These are phyloP conservation scores for Globisporangium orthogonon DNA, from an alignment of 352 stramenopile genomes.

Conservation along the genomic window DNA sequence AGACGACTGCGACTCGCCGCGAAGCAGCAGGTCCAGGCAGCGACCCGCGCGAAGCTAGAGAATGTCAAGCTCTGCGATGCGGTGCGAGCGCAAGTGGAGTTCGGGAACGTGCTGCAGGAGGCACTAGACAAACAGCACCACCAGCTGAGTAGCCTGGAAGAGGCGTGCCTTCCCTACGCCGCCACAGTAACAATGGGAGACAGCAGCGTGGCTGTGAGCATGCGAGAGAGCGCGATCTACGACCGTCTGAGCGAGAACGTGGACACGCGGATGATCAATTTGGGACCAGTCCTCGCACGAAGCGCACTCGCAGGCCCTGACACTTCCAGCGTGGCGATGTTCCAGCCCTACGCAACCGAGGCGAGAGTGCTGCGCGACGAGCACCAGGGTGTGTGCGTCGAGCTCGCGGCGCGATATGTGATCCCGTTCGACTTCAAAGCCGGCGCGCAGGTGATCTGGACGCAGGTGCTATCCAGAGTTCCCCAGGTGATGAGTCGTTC, in stretches of 20 bases:
- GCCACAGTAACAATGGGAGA: background rate
- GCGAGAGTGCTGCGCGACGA: slow-evolving; percentile 26
- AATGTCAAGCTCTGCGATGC: slow-evolving; percentile 35
- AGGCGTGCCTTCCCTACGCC: background rate
- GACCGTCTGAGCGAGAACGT: slow-evolving; percentile 17
- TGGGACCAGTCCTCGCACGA: slow-evolving; percentile 3
- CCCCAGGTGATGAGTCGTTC: slow-evolving; percentile 20
- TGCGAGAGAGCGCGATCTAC: slow-evolving; percentile 20
- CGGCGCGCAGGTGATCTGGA: slow-evolving; percentile 24
- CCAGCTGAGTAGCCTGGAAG: background rate
- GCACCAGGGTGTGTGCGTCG: slow-evolving; percentile 27
- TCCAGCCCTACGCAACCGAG: slow-evolving; percentile 16
- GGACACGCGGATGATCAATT: slow-evolving; percentile 1
- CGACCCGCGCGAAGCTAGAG: slow-evolving; percentile 27
- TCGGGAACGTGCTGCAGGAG: slow-evolving; percentile 32
- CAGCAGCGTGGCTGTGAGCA: background rate
- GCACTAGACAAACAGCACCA: slow-evolving; percentile 22
- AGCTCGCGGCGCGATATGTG: slow-evolving; percentile 10
- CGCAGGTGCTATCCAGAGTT: slow-evolving; percentile 18
- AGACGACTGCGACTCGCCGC: slow-evolving; percentile 6
- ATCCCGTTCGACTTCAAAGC: slow-evolving; percentile 5
- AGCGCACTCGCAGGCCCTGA: background rate
- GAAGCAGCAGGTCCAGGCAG: slow-evolving; percentile 26
- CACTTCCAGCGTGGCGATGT: slow-evolving; percentile 15
- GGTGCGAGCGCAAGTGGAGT: slow-evolving; percentile 30